Base-by-base conservation (phyloP, 305 asterid species). In the Ilex paraguariensis region DNA sequence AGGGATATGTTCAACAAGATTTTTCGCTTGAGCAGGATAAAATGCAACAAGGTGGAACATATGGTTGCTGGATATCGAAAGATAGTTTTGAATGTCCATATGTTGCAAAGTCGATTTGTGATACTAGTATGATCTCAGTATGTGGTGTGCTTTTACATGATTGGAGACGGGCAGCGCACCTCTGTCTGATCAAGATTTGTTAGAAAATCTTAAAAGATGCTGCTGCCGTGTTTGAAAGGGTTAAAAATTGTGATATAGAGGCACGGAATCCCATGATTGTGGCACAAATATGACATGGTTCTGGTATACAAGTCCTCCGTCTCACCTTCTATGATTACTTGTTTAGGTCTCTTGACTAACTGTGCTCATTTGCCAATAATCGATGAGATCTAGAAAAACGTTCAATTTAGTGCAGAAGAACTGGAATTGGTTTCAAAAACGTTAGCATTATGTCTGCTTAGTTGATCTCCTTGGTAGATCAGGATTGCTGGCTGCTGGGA, bases 41-140 rank as follows among this genome's bases (percentile, higher is more conserved):
- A 86, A 85, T 53, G 79, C 66, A 76, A 74, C 80, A 56, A 76
- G 89, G 16, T 85, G 92, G 92, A 82, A 80, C 78, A 85, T 80
- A 57, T 85, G 56, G 75, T 85, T 45, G 78, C 82, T 7, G 84
- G 82, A 54, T 76, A 74, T 66, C 82, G 75, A 68, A 75, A 80
- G 69, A 82, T 85, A 56, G 10, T 57, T 72, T 77, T 82, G 66
- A 82, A 63, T 31, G 62, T 73, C 54, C 68, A 15, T 54, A 82
- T 82, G 87, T 70, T 85, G 70, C 70, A 68, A 46, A 32, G 50
- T 10, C 80, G 80, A 59, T 69, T 76, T 54, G 65, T 49, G 70
- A 82, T 70, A 69, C 76, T 50, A 60, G 66, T 30, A 75, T 82
- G 62, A 68, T 76, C 68, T 78, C 85, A 1, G 45, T 79, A 13